Conservation (phyloP, 164 flowering plant species). For the Santalum album region DNA sequence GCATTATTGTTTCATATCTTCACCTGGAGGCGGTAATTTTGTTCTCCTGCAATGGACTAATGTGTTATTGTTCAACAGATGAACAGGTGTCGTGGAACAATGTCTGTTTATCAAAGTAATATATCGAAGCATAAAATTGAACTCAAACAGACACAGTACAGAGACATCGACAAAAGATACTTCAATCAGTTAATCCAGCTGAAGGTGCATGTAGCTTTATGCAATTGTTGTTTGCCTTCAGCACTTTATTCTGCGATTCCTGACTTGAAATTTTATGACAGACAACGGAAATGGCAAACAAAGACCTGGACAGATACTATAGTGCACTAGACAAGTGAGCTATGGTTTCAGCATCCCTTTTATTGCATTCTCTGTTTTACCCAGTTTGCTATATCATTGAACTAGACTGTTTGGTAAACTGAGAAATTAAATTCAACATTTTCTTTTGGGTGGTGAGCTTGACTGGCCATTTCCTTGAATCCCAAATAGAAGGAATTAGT, state of each 20-base stretch:
- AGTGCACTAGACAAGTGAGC: constrained; percentile 97
- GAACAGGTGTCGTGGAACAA: constrained; percentile 68
- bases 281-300: constrained; percentile 99
- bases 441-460: too few relatives aligned
- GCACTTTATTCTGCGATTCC: not conserved
- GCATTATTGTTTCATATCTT: too few relatives aligned
- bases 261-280: constrained; percentile 24
- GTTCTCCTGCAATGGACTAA: not conserved
- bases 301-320: constrained; percentile 94
- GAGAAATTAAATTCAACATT: too few relatives aligned
- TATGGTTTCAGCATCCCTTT: not conserved
- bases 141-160: constrained; percentile 84
- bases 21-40: too few relatives aligned
- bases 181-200: constrained; percentile 91
- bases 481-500: too few relatives aligned
- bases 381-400: too few relatives aligned
- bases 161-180: constrained; percentile 88
- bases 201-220: constrained; percentile 44
- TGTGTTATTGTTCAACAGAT: constrained; percentile 30
- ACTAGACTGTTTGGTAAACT: too few relatives aligned
- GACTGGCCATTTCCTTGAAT: too few relatives aligned
- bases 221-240: not conserved
- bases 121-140: constrained; percentile 64
- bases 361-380: not conserved
- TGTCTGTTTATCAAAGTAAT: constrained; percentile 80